phyloP scores from a whole-genome alignment of 768 basidiomycete genomes.

The Leucogyrophana mollusca region DNA sequence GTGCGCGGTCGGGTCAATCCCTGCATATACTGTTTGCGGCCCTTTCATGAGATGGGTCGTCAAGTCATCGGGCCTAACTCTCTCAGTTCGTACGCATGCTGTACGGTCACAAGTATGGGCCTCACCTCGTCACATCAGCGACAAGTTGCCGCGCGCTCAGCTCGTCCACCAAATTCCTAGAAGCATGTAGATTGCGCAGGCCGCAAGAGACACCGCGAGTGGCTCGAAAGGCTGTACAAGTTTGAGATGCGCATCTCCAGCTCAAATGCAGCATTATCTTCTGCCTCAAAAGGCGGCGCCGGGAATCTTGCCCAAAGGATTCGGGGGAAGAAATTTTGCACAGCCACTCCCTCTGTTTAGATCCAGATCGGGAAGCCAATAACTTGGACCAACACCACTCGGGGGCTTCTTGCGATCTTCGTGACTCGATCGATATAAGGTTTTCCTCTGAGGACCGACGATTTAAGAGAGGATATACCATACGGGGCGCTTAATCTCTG shows the following conservation, averaged over 20 bases:
- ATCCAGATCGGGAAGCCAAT: constrained; percentile 4
- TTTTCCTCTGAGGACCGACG: no score
- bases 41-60: constrained; percentile 30
- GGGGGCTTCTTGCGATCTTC: no score
- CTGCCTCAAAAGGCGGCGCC: no score
- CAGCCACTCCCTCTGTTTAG: neutral
- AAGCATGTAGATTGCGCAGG: constrained; percentile 15
- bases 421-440: no score
- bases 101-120: neutral
- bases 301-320: no score
- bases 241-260: no score
- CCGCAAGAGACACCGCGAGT: neutral
- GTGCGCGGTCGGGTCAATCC: constrained; percentile 89
- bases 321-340: neutral
- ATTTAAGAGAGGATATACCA: no score
- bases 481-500: no score
- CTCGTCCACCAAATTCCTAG: constrained; percentile 30
- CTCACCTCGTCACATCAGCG: constrained; percentile 37
- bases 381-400: constrained; percentile 12
- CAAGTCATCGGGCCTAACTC: constrained; percentile 41
- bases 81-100: constrained; percentile 2
- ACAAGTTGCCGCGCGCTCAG: constrained; percentile 31
- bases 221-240: no score
- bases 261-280: no score
- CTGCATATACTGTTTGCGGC: constrained; percentile 71